Conservation (phyloP, 768 basidiomycete genomes). For the Rhizopogon rudus region DNA sequence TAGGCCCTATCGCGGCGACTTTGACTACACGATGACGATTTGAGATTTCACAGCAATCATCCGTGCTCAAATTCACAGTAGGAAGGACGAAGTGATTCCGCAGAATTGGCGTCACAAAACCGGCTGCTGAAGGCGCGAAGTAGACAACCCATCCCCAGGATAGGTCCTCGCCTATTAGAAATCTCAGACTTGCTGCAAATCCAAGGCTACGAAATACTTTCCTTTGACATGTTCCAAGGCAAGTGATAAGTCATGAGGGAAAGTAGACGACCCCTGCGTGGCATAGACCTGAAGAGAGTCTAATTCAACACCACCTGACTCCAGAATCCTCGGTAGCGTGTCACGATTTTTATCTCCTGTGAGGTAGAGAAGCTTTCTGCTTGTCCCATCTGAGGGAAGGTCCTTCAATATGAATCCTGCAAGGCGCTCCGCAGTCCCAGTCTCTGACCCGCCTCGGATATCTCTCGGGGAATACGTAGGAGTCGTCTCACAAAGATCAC, state of each 20-base stretch:
- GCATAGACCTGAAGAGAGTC: conserved; percentile 62
- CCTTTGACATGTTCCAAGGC: conserved; percentile 24
- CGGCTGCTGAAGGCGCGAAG: conserved; percentile 72
- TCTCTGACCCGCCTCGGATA: conserved; percentile 40
- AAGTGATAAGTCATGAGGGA: conserved; percentile 38
- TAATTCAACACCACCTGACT: conserved; percentile 38
- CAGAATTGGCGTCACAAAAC: conserved; percentile 49
- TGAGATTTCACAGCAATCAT: not conserved
- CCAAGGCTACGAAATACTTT: conserved; percentile 5
- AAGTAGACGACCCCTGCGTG: conserved; percentile 52
- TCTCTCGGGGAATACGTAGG: conserved; percentile 34
- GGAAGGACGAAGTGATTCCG: conserved; percentile 39
- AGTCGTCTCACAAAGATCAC: conserved; percentile 24
- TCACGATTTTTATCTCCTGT: conserved; percentile 87
- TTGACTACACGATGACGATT: conserved; percentile 15
- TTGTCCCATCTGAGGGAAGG: conserved; percentile 7
- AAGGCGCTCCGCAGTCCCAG: conserved; percentile 67
- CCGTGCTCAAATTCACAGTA: not conserved
- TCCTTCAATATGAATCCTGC: conserved; percentile 56
- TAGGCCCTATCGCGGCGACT: conserved; percentile 66
- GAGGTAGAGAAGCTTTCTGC: conserved; percentile 54
- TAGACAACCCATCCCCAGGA: conserved; percentile 63
- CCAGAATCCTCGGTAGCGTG: conserved; percentile 49
- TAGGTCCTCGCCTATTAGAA: not conserved
- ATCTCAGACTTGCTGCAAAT: conserved; percentile 5